phyloP scores from a whole-genome alignment of 768 basidiomycete genomes.

The Podaxis carcinomalis region DNA sequence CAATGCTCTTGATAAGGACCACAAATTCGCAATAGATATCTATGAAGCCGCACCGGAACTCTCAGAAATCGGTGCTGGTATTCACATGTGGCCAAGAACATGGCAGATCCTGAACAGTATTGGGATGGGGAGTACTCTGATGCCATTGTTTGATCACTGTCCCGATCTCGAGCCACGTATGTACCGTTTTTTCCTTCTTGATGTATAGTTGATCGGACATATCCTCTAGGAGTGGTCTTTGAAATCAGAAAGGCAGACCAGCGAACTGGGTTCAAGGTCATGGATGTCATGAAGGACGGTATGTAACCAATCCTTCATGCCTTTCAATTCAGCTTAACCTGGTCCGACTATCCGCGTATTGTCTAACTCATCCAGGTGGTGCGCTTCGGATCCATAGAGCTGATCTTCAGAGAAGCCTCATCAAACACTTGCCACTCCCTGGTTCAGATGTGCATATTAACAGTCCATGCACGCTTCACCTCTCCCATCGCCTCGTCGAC shows the following conservation, averaged over 20 bases:
- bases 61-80: conserved; percentile 40
- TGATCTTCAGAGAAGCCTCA: conserved; percentile 52
- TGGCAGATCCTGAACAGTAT: conserved; percentile 12
- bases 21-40: conserved; percentile 28
- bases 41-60: conserved; percentile 38
- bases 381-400: conserved; percentile 41
- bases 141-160: conserved; percentile 12
- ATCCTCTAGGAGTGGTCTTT: conserved; percentile 18
- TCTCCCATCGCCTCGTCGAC: conserved; percentile 45
- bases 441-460: background rate
- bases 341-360: too few species aligned
- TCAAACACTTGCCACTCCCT: conserved; percentile 34
- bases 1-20: conserved; percentile 17
- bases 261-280: conserved; percentile 6
- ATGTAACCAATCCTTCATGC: background rate
- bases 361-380: background rate
- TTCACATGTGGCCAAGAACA: conserved; percentile 28
- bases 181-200: background rate
- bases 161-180: conserved; percentile 15
- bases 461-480: conserved; percentile 32
- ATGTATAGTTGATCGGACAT: background rate
- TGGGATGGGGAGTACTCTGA: conserved; percentile 10
- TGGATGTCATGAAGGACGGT: conserved; percentile 10
- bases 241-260: conserved; percentile 29
- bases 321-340: too few species aligned